Evolutionary conservation across 257 asterid genomes (phyloP).

Genomic region (Gardenia jasminoides): DNA sequence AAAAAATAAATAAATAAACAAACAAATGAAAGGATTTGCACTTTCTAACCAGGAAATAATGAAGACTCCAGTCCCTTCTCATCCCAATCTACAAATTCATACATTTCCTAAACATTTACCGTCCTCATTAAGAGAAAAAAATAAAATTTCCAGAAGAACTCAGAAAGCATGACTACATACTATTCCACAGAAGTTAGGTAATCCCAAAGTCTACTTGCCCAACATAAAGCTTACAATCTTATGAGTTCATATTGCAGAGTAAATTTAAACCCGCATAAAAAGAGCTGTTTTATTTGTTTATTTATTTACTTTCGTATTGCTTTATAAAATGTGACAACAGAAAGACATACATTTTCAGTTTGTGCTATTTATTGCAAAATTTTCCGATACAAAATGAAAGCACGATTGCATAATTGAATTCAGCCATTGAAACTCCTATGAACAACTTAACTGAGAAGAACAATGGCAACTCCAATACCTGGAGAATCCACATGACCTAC

Average conservation of each 20-base stretch:
- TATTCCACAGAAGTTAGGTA: not conserved
- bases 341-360: too few relatives aligned
- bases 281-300: too few relatives aligned
- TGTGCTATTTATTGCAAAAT: too few relatives aligned
- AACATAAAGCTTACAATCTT: not conserved
- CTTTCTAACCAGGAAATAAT: not conserved
- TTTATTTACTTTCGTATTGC: not conserved
- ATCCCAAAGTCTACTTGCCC: not conserved
- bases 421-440: not conserved
- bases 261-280: too few relatives aligned
- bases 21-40: not conserved
- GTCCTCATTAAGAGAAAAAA: not conserved
- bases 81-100: not conserved
- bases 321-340: not conserved
- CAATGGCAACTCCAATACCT: not conserved
- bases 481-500: not conserved
- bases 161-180: not conserved
- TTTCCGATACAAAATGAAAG: too few relatives aligned
- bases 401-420: not conserved
- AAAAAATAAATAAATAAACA: not conserved
- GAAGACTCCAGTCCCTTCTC: not conserved
- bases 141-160: not conserved
- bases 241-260: not conserved
- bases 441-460: not conserved
- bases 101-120: too few relatives aligned